phyloP scores from a whole-genome alignment of 139 green algal species.

The Chlamydomonas sp. region DNA sequence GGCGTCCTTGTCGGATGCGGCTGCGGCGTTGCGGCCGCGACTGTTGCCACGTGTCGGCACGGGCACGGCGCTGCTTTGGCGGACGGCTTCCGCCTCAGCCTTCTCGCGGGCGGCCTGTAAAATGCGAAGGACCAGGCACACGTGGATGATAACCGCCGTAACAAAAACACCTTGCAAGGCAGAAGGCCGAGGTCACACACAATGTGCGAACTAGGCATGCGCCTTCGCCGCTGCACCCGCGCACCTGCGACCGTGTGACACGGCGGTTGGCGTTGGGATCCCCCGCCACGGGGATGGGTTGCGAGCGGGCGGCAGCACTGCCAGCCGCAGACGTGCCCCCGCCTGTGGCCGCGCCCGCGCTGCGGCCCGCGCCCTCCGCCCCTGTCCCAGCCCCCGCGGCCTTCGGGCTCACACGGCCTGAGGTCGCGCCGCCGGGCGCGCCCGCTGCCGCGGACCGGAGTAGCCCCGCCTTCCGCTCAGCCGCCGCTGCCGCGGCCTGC shows the following conservation, averaged over 20 bases:
- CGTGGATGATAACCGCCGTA: no score
- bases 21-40: background rate
- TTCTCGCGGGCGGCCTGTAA: constrained; percentile 11
- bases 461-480: background rate
- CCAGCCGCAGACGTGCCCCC: background rate
- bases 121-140: no score
- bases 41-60: constrained; percentile 11
- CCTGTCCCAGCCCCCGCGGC: no score
- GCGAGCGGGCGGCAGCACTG: constrained; percentile 3
- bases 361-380: background rate
- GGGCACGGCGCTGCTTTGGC: background rate
- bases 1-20: background rate
- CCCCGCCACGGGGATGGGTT: constrained; percentile 8
- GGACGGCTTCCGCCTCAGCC: constrained; percentile 10
- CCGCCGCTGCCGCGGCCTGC: constrained; percentile 17
- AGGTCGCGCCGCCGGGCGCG: no score
- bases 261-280: background rate
- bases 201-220: no score
- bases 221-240: no score
- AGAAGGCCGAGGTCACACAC: no score
- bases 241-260: constrained; percentile 8
- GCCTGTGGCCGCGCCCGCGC: background rate
- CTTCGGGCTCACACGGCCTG: no score
- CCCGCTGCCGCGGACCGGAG: background rate
- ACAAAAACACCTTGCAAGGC: no score